Evolutionary conservation across 2,329 filamentous ascomycete species (phyloP), one percentile per base, ranked within the genome.

Genomic region (Talaromyces sp.): DNA sequence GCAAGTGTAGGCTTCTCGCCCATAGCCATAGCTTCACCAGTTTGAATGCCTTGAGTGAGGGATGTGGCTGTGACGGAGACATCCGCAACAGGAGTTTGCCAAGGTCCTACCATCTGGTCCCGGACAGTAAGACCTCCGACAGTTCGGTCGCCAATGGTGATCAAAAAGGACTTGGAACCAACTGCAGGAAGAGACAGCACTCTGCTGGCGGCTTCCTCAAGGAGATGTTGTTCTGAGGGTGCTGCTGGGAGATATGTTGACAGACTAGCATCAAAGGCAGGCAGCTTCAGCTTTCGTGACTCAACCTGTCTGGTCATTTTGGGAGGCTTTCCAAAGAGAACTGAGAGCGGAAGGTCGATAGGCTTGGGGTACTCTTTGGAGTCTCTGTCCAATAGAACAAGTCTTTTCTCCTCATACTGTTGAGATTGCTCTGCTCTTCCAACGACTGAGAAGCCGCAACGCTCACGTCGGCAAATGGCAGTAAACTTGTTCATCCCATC

Each of bases 1-100:
- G 95, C 95, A 61, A 99, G 79, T 0, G 88, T 89, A 46, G 93
- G 91, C 77, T 90, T 95, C 78, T 97, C 93, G 37, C 95, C 95
- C 89, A 96, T 96, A 1, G 92, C 89, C 91, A 98, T 96, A n/a
- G 93, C 93, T 76, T 98, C 95, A 68, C 95, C 95, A 31, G 88
- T 90, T 70, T 84, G 88, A 55, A 89, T 83, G 64, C 88, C 90
- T 16, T 83, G 80, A 54, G 86, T 84, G 69, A 96, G 87, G 2
- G 91, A 89, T 0, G 91, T 93, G 0, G 91, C 87, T 23, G 93
- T 98, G 25, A 98, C 93, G 2, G 92, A 93, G 55, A 96, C 93
- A 75, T 99, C 93, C 3, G 95, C 88, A 14, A 98, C 92, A 2
- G 95, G 95, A 12, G 88, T 90, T 75, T 98, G 95, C 93, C 93